phyloP scores from a whole-genome alignment of 2,329 filamentous ascomycete genomes.

The Capronia coronata region DNA sequence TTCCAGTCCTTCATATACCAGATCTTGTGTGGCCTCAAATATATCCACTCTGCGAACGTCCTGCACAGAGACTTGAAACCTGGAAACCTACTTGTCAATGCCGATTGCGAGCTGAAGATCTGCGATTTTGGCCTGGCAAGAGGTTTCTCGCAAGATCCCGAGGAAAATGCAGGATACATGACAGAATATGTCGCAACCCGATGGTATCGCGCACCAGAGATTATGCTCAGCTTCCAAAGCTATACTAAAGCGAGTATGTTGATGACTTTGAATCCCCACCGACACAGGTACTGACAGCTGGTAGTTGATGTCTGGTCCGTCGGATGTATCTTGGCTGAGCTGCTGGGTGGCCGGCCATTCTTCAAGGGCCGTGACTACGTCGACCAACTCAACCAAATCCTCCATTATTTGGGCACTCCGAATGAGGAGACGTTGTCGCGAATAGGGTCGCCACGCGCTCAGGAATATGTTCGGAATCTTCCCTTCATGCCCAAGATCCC shows the following conservation, averaged over 20 bases:
- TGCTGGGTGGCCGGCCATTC: slow-evolving; percentile 92
- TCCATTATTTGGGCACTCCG: slow-evolving; percentile 94
- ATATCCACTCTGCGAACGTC: slow-evolving; percentile 97
- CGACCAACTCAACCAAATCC: slow-evolving; percentile 97
- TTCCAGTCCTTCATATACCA: slow-evolving; percentile 99
- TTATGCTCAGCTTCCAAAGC: slow-evolving; percentile 99
- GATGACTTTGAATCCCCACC: slow-evolving; percentile 1
- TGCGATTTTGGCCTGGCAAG: slow-evolving; percentile 95
- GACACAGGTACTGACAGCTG: slow-evolving; percentile 5
- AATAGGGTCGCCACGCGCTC: slow-evolving; percentile 89
- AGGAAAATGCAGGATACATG: slow-evolving; percentile 99
- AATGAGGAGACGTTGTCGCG: slow-evolving; percentile 89
- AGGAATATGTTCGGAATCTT: slow-evolving; percentile 96
- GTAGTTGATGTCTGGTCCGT: slow-evolving; percentile 98
- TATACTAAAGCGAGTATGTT: slow-evolving; percentile 99
- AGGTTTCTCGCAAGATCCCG: slow-evolving; percentile 93
- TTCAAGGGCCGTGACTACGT: slow-evolving; percentile 99
- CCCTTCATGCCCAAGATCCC: slow-evolving; percentile 90
- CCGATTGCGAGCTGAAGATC: slow-evolving; percentile 98
- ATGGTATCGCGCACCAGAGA: slow-evolving; percentile 98
- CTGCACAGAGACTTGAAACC: slow-evolving; percentile 95
- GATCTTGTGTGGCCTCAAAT: slow-evolving; percentile 97
- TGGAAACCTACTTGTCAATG: slow-evolving; percentile 93
- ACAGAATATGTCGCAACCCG: slow-evolving; percentile 97
- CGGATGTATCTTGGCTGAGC: slow-evolving; percentile 92